phyloP scores from a whole-genome alignment of 1,284 basidiomycete genomes.

The Waitea zeae region DNA sequence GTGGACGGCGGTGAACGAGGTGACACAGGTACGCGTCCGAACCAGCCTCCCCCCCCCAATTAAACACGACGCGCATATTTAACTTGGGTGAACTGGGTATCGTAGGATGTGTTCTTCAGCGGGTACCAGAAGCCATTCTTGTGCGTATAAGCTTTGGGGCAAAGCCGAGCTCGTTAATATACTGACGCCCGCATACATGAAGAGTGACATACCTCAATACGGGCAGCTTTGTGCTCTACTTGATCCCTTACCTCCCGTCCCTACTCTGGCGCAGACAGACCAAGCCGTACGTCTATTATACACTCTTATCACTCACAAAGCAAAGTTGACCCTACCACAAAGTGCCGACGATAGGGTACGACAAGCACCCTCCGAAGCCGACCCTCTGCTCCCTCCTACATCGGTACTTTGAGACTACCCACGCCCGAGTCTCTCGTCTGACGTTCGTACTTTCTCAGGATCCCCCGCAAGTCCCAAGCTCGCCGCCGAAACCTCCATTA shows the following conservation, averaged over 20 bases:
- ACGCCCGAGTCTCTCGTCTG: too few relatives aligned
- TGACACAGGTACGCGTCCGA: slow-evolving; percentile 59
- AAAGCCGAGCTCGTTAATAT: slow-evolving; percentile 1
- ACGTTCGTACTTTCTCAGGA: too few relatives aligned
- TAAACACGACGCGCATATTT: background rate
- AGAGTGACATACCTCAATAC: slow-evolving; percentile 84
- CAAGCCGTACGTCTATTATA: too few relatives aligned
- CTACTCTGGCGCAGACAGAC: slow-evolving; percentile 13
- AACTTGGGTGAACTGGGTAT: slow-evolving; percentile 1
- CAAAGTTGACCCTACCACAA: too few relatives aligned
- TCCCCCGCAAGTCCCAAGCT: too few relatives aligned
- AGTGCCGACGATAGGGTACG: too few relatives aligned
- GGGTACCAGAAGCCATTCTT: slow-evolving; percentile 74
- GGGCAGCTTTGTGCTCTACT: slow-evolving; percentile 77
- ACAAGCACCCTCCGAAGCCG: too few relatives aligned
- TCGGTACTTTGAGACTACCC: too few relatives aligned
- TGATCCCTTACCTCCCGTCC: slow-evolving; percentile 51
- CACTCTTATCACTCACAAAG: too few relatives aligned
- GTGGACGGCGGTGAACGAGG: slow-evolving; percentile 69
- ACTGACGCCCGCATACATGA: slow-evolving; percentile 2
- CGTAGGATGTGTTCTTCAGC: slow-evolving; percentile 46
- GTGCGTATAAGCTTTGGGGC: slow-evolving; percentile 28
- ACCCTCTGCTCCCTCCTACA: too few relatives aligned
- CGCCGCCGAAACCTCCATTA: slow-evolving; percentile 39
- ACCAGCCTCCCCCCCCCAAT: too few relatives aligned